Base-by-base conservation (phyloP, 2,329 filamentous ascomycete species). In the Pseudogymnoascus sp. region DNA sequence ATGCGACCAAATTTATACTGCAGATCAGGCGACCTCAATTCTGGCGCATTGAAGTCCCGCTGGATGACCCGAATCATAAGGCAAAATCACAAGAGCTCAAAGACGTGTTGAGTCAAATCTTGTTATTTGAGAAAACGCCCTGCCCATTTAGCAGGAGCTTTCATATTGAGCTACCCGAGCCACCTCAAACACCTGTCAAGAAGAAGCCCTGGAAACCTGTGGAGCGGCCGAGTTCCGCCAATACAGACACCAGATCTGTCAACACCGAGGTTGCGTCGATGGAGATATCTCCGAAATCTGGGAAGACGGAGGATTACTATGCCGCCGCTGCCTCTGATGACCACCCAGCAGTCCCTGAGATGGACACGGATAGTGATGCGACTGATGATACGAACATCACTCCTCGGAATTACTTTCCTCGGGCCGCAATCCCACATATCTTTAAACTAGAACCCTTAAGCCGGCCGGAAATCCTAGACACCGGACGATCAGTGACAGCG, bases 11-110 rank as follows among this genome's bases (percentile, higher is more conserved):
- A 69, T 96, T 96, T 69, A 89, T 96, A n/a, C 77, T 97, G 64
- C 89, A 92, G 67, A 91, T 95, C 67, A 82, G 91, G 21, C 84
- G 88, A 50, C 88, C 92, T 31, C 88, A 89, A 47, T 97, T 94
- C 74, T 96, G 94, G 82, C 86, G 92, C 67, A 94, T 97, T 70
- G 92, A 97, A 72, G 77, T 97, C 5, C 90, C 91, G 0, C 82
- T 85, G 14, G 79, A 80, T 37, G 83, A 83, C 0, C 77, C 82
- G 1, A 84, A 88, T 21, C 87, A 93, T 66, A 79, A 82, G 66
- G 76, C 79, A 47, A 82, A 84, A 67, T 85, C 90, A 4, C 80
- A 83, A 62, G 80, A 86, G 37, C 78, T 96, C 67, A 90, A 90
- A 70, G 77, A 78, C 10, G 87, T 91, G 7, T 76, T 96, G 28